phyloP scores from a whole-genome alignment of 208 protist genomes.

The Wallacemonas sp. region DNA sequence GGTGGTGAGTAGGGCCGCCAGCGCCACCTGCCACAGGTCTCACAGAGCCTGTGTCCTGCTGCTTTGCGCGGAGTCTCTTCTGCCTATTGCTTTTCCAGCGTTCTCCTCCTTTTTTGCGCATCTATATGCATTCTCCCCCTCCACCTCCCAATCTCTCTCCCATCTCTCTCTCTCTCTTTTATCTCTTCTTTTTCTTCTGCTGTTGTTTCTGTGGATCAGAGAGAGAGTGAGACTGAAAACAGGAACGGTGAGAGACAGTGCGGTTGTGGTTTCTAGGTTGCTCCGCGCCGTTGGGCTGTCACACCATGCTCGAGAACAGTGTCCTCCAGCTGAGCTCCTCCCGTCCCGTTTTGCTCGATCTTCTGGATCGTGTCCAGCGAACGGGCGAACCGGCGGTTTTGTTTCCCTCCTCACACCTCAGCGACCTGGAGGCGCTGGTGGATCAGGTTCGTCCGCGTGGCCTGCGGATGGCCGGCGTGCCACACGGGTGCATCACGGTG shows the following conservation, averaged over 20 bases:
- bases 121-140: not conserved
- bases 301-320: not conserved
- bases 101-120: not conserved
- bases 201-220: not conserved
- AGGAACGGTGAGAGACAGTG: too few species aligned
- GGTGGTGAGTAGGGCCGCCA: too few species aligned
- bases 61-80: too few species aligned
- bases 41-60: too few species aligned
- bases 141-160: not conserved
- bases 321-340: not conserved
- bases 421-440: conserved; percentile 71
- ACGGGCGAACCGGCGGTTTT: conserved; percentile 70
- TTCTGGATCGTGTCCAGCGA: conserved; percentile 50
- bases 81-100: not conserved
- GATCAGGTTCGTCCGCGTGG: conserved; percentile 49
- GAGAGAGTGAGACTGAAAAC: too few species aligned
- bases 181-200: not conserved
- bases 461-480: conserved; percentile 72
- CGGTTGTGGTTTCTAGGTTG: too few species aligned
- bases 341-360: conserved; percentile 12
- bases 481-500: conserved; percentile 64
- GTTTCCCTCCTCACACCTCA: conserved; percentile 43
- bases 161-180: not conserved
- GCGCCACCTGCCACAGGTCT: too few species aligned
- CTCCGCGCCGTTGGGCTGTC: too few species aligned